A percentile compares a stretch with the other conserved stretches of the same genome.
phyloP scores from a whole-genome alignment of 2,329 filamentous ascomycete species.

The Ophiostoma sp. region DNA sequence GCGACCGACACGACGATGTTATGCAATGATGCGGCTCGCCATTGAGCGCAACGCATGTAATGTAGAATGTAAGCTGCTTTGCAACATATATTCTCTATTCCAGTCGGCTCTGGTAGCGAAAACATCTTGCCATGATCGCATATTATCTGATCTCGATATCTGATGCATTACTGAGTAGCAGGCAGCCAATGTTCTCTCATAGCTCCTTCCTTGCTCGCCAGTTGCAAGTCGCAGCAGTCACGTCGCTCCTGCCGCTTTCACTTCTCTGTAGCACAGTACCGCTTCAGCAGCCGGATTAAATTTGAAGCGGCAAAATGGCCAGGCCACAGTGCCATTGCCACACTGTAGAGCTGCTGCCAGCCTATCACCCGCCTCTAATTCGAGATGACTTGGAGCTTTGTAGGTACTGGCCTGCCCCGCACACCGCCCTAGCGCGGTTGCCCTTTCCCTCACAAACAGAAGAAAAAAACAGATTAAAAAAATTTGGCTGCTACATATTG shows the following conservation, averaged over 20 bases:
- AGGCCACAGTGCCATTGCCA: constrained; percentile 6
- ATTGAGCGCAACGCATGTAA: too few species aligned
- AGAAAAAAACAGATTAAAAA: constrained; percentile 23
- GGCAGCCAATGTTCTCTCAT: not conserved
- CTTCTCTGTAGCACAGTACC: not conserved
- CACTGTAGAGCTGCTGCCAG: not conserved
- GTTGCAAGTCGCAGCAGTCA: not conserved
- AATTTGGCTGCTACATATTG: constrained; percentile 18
- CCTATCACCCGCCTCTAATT: constrained; percentile 26
- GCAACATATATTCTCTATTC: too few species aligned
- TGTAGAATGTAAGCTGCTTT: too few species aligned
- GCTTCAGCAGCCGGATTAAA: constrained; percentile 10
- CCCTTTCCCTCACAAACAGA: constrained; percentile 25
- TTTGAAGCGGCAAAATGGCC: not conserved
- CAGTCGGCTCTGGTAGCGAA: too few species aligned
- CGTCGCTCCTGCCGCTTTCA: not conserved
- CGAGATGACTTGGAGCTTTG: constrained; percentile 19
- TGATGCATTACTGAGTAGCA: not conserved
- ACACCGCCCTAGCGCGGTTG: constrained; percentile 26
- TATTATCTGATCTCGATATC: not conserved
- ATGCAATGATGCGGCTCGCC: too few species aligned
- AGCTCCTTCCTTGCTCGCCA: not conserved
- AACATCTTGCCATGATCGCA: too few species aligned
- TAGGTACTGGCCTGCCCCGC: constrained; percentile 23
- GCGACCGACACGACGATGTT: not conserved